Percentiles rank a stretch among this genome's conserved stretches.
These are phyloP conservation scores for Infundibulicybe gibba DNA, from an alignment of 768 basidiomycete species.

Conservation along the genomic window DNA sequence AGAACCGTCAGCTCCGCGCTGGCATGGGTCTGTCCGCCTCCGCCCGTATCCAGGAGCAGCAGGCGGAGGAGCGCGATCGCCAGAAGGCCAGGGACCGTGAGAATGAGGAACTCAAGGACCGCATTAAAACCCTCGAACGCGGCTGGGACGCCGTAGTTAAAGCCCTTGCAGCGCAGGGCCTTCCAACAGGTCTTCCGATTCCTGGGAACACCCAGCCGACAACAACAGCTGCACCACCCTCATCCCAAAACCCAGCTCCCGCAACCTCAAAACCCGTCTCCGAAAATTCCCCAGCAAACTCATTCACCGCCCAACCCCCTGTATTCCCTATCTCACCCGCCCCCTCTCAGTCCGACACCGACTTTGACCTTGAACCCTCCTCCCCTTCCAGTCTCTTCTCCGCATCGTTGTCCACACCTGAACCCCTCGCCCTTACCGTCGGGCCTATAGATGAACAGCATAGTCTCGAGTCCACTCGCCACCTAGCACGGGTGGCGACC, in stretches of 20 bases:
- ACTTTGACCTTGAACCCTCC: slow-evolving; percentile 25
- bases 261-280: slow-evolving; percentile 19
- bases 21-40: slow-evolving; percentile 31
- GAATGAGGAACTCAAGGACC: slow-evolving; percentile 72
- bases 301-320: slow-evolving; percentile 23
- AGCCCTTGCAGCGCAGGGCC: slow-evolving; percentile 66
- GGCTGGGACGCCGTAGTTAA: slow-evolving; percentile 82
- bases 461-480: slow-evolving; percentile 77
- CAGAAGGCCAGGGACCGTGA: slow-evolving; percentile 47
- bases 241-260: slow-evolving; percentile 7
- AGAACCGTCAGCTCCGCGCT: slow-evolving; percentile 73
- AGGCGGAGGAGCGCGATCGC: slow-evolving; percentile 41
- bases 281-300: slow-evolving; percentile 20
- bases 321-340: slow-evolving; percentile 34
- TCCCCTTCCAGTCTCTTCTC: slow-evolving; percentile 30
- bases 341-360: slow-evolving; percentile 25
- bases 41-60: slow-evolving; percentile 24
- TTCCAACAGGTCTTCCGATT: slow-evolving; percentile 41
- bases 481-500: slow-evolving; percentile 98
- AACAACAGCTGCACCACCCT: slow-evolving; percentile 15
- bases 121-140: slow-evolving; percentile 73
- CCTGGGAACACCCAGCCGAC: slow-evolving; percentile 17
- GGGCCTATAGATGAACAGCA: slow-evolving; percentile 19
- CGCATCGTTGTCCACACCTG: slow-evolving; percentile 20
- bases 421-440: slow-evolving; percentile 18